These are phyloP conservation scores for Chernovozyma aurita DNA, from an alignment of 1,139 yeast species.

Conservation along the genomic window DNA sequence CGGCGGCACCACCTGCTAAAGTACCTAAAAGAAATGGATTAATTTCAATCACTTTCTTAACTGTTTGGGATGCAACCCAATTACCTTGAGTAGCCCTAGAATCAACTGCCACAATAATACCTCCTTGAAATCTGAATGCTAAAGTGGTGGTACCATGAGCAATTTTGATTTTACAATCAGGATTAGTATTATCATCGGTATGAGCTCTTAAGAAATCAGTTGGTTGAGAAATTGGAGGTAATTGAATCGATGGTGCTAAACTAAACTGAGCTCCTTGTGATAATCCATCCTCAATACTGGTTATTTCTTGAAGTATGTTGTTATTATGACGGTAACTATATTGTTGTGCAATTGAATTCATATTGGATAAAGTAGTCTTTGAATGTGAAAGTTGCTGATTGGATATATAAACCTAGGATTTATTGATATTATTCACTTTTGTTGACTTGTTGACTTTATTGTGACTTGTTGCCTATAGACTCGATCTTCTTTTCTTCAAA, in stretches of 20 bases:
- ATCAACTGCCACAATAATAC: conserved; percentile 94
- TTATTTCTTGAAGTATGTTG: conserved; percentile 26
- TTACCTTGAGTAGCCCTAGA: conserved; percentile 98
- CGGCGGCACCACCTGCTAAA: conserved; percentile 99
- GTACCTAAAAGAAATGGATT: conserved; percentile 95
- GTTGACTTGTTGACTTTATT: background rate
- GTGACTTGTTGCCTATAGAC: no score
- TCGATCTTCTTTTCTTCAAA: no score
- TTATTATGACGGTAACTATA: conserved; percentile 30
- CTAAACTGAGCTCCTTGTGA: conserved; percentile 25
- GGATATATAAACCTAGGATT: background rate
- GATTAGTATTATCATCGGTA: conserved; percentile 88
- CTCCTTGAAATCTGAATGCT: conserved; percentile 94
- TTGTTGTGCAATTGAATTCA: conserved; percentile 42
- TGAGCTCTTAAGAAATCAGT: conserved; percentile 96
- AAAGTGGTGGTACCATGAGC: conserved; percentile 98
- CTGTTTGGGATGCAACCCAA: conserved; percentile 98
- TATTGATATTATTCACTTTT: background rate
- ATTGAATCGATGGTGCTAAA: conserved; percentile 61
- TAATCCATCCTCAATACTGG: conserved; percentile 20
- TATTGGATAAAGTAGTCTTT: conserved; percentile 11
- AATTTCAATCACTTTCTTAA: conserved; percentile 93
- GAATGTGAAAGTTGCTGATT: background rate
- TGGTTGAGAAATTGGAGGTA: conserved; percentile 88
- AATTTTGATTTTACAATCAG: conserved; percentile 91